Conservation (phyloP, 2,329 filamentous ascomycete species). For the Fusarium staphyleae region DNA sequence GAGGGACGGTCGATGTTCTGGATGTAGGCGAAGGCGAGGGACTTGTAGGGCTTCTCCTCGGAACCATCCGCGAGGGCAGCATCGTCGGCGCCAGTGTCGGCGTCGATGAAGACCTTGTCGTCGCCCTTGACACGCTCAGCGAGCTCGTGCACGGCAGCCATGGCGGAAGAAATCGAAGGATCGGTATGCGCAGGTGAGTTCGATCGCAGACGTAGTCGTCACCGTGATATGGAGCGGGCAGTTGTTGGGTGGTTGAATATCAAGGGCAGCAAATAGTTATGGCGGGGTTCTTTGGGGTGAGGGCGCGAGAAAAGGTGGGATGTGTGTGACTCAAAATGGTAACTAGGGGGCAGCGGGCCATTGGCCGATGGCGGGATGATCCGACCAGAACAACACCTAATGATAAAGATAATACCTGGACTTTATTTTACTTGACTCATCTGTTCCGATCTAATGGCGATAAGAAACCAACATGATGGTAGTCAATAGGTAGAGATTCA, state of each 20-base stretch:
- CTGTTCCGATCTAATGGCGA: too few relatives aligned
- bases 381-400: not conserved
- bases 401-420: not conserved
- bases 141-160: constrained; percentile 1
- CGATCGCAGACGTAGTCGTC: not conserved
- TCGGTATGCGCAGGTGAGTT: not conserved
- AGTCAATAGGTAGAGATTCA: too few relatives aligned
- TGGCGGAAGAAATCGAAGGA: not conserved
- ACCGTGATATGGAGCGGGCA: not conserved
- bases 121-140: constrained; percentile 2
- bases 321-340: not conserved
- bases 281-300: not conserved
- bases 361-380: not conserved
- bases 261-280: not conserved
- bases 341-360: not conserved
- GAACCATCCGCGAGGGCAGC: constrained; percentile 1
- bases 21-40: constrained; percentile 2
- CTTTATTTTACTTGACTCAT: not conserved
- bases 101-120: not conserved
- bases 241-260: not conserved
- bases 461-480: too few relatives aligned
- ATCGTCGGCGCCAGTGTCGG: not conserved
- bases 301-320: not conserved
- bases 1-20: not conserved
- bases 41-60: constrained; percentile 3